Percentiles rank a stretch among this genome's conserved stretches.
Evolutionary conservation across 176 grass and related monocot species (phyloP).

Genomic region (Zoysia japonica): DNA sequence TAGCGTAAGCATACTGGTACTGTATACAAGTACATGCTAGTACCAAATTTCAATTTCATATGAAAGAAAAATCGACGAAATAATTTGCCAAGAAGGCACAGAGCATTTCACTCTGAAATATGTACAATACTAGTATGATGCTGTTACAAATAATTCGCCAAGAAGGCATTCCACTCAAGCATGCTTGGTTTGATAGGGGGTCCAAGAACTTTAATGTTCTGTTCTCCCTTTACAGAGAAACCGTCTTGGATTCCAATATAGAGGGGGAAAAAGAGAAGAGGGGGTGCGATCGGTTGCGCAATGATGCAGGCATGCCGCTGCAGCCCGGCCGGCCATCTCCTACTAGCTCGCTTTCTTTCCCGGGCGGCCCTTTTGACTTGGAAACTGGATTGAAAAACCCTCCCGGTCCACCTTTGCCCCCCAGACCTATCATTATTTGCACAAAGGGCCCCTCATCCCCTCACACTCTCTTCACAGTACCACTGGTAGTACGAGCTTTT

Average conservation of each 20-base stretch:
- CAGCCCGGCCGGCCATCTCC: conserved; percentile 17
- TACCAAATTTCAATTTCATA: neutral
- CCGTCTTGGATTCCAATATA: conserved; percentile 45
- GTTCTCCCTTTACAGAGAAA: conserved; percentile 29
- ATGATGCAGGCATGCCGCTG: conserved; percentile 49
- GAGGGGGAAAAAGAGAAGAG: neutral
- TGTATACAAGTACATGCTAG: neutral
- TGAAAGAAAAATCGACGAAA: neutral
- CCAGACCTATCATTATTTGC: conserved; percentile 37
- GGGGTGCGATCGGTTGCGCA: neutral
- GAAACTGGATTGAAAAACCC: conserved; percentile 31
- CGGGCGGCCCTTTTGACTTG: conserved; percentile 55
- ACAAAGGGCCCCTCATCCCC: neutral
- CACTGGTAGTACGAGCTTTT: conserved; percentile 4
- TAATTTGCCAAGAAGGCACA: neutral
- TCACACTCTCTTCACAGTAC: neutral
- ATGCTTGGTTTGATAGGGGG: neutral
- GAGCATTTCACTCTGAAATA: neutral
- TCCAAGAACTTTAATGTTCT: conserved; percentile 21
- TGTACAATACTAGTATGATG: no score
- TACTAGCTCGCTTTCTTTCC: neutral
- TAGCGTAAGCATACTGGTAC: neutral
- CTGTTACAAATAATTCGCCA: neutral
- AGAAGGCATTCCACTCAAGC: neutral
- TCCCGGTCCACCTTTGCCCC: conserved; percentile 1